Base-by-base conservation (phyloP, 78 protist genomes). In the Dictyostelium purpureum region DNA sequence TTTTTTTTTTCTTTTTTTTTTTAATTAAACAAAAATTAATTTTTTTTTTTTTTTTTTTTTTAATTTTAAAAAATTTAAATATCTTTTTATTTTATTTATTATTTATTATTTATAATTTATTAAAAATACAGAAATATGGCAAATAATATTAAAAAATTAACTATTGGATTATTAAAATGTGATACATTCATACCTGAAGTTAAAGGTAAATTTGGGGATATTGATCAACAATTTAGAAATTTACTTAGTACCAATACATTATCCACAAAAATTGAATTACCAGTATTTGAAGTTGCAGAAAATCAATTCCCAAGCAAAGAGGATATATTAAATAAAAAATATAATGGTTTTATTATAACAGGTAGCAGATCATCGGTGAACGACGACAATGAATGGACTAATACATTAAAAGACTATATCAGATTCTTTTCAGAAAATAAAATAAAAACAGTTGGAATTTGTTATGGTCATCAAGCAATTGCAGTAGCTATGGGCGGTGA, bases 381-480 rank as follows among this genome's bases (percentile, higher is more conserved):
- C n/a, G 92, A 85, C 33, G 57, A 85, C 31, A 28, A 31, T 26
- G 82, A 70, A 10, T 85, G 92, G 92, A 59, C 43, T 1, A 45
- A 70, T 0, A 43, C n/a, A 21, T 18, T 85, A 38, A 85, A 73
- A 26, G 92, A 85, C 14, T 61, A 70, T 14, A 61, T 85, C 47
- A 11, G 37, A 33, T 43, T 73, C 59, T 59, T 85, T 26, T 14
- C 51, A 31, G 35, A 73, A 2, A 54, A 85, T 45, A 73, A 70
- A 38, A 49, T 85, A 11, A 85, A 85, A 45, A 85, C 92, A 9
- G 80, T 85, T 61, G 92, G 92, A 33, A 45, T 85, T 12, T 85
- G 92, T 21, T 85, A 43, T 85, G 92, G 92, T 26, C 92, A 85
- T 73, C 92, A 85, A 73, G 92, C 75, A 0, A 73, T 85, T 11